A percentile compares a stretch with the other conserved stretches of the same genome.
These are phyloP conservation scores for Flammula alnicola DNA, from an alignment of 1,284 basidiomycete genomes.

Conservation along the genomic window DNA sequence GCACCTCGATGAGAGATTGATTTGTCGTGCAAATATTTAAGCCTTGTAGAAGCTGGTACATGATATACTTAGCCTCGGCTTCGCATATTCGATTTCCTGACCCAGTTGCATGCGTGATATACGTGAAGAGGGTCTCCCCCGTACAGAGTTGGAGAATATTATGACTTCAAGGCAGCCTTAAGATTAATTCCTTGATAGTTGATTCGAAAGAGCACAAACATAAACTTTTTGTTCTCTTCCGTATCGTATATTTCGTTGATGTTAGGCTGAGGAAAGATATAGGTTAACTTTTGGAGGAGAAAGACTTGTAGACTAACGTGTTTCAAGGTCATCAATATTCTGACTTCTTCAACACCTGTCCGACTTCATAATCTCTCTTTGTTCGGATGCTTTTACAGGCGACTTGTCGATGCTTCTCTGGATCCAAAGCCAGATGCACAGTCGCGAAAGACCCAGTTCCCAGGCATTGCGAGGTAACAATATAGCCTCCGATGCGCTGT, in stretches of 20 bases:
- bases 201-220: conserved; percentile 43
- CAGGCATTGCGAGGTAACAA: conserved; percentile 74
- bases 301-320: conserved; percentile 55
- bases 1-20: conserved; percentile 82
- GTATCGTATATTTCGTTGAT: conserved; percentile 80
- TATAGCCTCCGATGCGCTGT: conserved; percentile 60
- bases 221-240: conserved; percentile 62
- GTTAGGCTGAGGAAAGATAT: conserved; percentile 60
- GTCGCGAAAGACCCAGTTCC: conserved; percentile 83
- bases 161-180: conserved; percentile 46
- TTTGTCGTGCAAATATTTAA: conserved; percentile 75
- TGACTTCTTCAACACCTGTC: conserved; percentile 75
- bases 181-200: not conserved
- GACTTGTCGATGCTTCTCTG: conserved; percentile 66
- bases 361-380: conserved; percentile 57
- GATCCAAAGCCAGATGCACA: conserved; percentile 77
- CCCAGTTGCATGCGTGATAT: conserved; percentile 66
- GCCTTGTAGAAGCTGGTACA: conserved; percentile 78
- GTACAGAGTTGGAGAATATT: conserved; percentile 81
- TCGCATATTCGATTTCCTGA: conserved; percentile 62
- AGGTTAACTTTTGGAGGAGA: not conserved
- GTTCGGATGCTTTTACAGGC: conserved; percentile 82
- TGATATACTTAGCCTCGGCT: conserved; percentile 83
- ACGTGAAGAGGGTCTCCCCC: conserved; percentile 79
- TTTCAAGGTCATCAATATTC: conserved; percentile 67